phyloP scores from a whole-genome alignment of 352 stramenopile genomes.

The Phytophthora fragariae region DNA sequence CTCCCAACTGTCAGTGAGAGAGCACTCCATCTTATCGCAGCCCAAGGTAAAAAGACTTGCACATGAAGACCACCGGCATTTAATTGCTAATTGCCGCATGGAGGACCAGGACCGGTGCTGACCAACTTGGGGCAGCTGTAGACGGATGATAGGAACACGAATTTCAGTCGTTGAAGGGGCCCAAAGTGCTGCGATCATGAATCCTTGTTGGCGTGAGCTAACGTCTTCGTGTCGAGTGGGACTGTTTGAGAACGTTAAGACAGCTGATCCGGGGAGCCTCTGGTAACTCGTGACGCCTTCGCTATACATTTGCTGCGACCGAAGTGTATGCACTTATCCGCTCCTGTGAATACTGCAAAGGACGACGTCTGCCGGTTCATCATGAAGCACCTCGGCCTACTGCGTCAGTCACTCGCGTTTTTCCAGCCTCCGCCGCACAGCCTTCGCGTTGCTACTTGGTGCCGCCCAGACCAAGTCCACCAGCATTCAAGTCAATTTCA shows the following conservation, averaged over 20 bases:
- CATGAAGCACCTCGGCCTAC: constrained; percentile 7
- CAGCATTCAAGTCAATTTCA: not conserved
- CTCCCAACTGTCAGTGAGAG: not conserved
- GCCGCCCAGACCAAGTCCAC: not conserved
- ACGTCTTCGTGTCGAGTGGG: too few species aligned
- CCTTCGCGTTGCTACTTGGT: too few species aligned
- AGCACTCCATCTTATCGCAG: not conserved
- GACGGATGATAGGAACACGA: not conserved
- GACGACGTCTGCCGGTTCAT: not conserved
- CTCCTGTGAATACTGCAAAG: too few species aligned
- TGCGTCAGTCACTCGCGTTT: constrained; percentile 24
- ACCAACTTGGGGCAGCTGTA: not conserved
- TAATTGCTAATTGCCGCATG: not conserved
- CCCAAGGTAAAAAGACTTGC: not conserved
- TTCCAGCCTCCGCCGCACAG: constrained; percentile 4
- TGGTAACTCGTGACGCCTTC: too few species aligned
- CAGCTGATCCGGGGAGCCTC: too few species aligned
- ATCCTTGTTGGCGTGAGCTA: too few species aligned
- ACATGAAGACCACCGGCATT: not conserved
- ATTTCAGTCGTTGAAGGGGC: not conserved
- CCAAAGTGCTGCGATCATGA: too few species aligned
- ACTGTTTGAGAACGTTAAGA: too few species aligned
- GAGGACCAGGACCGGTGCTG: not conserved
- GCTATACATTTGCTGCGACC: too few species aligned
- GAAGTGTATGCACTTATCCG: too few species aligned